Evolutionary conservation across 2,329 filamentous ascomycete genomes (phyloP), one percentile per base, ranked within the genome.

Genomic region (Juglanconis oblonga): DNA sequence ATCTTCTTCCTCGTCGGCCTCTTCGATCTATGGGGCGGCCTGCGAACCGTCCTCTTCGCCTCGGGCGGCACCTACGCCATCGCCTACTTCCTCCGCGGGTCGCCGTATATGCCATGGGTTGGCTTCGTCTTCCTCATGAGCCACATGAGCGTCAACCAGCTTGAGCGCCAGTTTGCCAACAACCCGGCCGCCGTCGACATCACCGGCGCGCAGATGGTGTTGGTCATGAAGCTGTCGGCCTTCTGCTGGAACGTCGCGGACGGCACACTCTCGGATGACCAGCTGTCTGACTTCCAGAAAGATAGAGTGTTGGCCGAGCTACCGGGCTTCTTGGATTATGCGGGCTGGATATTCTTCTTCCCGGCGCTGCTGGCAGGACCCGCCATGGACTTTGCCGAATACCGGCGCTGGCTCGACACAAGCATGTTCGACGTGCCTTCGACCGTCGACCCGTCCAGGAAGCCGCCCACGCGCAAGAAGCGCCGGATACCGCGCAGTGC

Each of bases 161-260:
- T 99, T 64, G 79, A 85, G 60, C 90, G 96, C 44, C 92, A 96
- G 74, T 84, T 87, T 44, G 77, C 83, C 44, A 81, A 89, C 67
- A 81, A 86, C 63, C 85, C 90, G 0, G 81, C 84, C 44, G 75
- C 78, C 1, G 81, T 97, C 61, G 95, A 99, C 72, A 93, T 99
- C 67, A 97, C 94, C 0, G 93, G 90, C 45, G 92, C 94, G 1
- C 95, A 99, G 74, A 99, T 99, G 95, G 95, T 99, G 38, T 77
- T 98, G 67, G 88, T 98, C 64, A 99, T 99, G 92, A 99, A 99
- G 75, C 85, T 99, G 40, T 92, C 88, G 29, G 90, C 94, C 5
- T 99, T 99, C 71, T 96, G 92, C 77, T 99, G 95, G 95, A 98
- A 98, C 71, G 88, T 98, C 8, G 92, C 95, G 69, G 95, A 99